A percentile compares a stretch with the other conserved stretches of the same genome.
Conservation (phyloP, 1,139 yeast genomes). For the Geotrichum candidum region DNA sequence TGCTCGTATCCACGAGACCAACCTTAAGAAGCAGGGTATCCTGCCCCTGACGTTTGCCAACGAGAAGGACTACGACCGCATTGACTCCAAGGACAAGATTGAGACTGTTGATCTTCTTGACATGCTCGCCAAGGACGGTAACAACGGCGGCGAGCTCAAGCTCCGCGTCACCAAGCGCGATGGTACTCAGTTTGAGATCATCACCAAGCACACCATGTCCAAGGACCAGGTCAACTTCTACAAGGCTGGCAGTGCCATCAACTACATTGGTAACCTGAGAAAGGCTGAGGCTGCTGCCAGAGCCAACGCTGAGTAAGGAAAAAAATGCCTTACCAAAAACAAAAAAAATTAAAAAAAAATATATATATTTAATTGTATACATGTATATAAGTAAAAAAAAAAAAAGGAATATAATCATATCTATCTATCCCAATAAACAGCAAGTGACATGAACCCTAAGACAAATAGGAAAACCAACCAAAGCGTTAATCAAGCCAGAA, state of each 20-base stretch:
- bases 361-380: neutral
- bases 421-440: too few relatives aligned
- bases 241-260: conserved; percentile 96
- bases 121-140: conserved; percentile 72
- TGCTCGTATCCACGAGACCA: conserved; percentile 94
- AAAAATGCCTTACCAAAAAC: too few relatives aligned
- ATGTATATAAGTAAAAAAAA: too few relatives aligned
- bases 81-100: conserved; percentile 82
- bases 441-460: too few relatives aligned
- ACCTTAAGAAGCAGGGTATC: conserved; percentile 95
- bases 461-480: too few relatives aligned
- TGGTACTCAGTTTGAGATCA: conserved; percentile 65
- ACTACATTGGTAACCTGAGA: conserved; percentile 64
- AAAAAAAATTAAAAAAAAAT: neutral
- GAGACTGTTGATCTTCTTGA: conserved; percentile 72
- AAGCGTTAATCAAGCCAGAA: too few relatives aligned
- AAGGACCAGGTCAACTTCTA: conserved; percentile 92
- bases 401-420: too few relatives aligned
- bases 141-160: conserved; percentile 75
- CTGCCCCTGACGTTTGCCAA: conserved; percentile 91
- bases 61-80: conserved; percentile 88
- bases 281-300: neutral
- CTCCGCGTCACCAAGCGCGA: conserved; percentile 68
- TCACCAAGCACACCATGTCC: conserved; percentile 92
- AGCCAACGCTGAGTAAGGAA: neutral